Conservation (phyloP, 1,284 basidiomycete species). For the Tranzscheliella williamsii region DNA sequence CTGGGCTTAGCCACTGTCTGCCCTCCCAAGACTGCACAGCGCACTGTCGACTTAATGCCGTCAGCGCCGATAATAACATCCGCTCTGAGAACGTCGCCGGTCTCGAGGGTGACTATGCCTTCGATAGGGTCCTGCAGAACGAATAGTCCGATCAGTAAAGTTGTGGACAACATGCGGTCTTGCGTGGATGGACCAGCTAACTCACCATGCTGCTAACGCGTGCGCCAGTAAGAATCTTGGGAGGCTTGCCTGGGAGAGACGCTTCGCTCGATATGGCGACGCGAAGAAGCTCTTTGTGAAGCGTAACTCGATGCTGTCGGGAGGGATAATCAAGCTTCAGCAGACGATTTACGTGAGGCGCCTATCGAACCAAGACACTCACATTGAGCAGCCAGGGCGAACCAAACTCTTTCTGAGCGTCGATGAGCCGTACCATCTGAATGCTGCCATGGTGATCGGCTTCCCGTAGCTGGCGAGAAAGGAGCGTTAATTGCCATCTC, state of each 20-base stretch:
- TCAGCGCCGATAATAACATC: slow-evolving; percentile 41
- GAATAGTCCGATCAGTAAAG: too few species aligned
- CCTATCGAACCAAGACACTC: too few species aligned
- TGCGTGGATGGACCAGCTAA: too few species aligned
- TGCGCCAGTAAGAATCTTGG: neutral
- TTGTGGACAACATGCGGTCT: too few species aligned
- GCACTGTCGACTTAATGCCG: slow-evolving; percentile 61
- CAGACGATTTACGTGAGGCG: too few species aligned
- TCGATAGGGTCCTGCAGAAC: too few species aligned
- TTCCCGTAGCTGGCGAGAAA: too few species aligned
- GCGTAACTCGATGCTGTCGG: slow-evolving; percentile 55
- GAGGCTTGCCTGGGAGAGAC: neutral
- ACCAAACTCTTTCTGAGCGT: slow-evolving; percentile 22
- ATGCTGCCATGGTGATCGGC: too few species aligned
- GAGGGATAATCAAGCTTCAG: too few species aligned
- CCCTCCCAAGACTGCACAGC: slow-evolving; percentile 56
- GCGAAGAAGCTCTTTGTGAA: slow-evolving; percentile 46
- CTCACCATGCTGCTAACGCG: neutral
- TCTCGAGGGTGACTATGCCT: neutral
- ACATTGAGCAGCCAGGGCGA: slow-evolving; percentile 45
- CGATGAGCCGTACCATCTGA: too few species aligned
- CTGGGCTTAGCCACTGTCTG: slow-evolving; percentile 32
- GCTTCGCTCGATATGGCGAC: slow-evolving; percentile 27
- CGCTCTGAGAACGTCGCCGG: neutral
- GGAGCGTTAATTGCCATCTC: too few species aligned